These are phyloP conservation scores for Trametes cingulata DNA, from an alignment of 768 basidiomycete genomes.

Conservation along the genomic window DNA sequence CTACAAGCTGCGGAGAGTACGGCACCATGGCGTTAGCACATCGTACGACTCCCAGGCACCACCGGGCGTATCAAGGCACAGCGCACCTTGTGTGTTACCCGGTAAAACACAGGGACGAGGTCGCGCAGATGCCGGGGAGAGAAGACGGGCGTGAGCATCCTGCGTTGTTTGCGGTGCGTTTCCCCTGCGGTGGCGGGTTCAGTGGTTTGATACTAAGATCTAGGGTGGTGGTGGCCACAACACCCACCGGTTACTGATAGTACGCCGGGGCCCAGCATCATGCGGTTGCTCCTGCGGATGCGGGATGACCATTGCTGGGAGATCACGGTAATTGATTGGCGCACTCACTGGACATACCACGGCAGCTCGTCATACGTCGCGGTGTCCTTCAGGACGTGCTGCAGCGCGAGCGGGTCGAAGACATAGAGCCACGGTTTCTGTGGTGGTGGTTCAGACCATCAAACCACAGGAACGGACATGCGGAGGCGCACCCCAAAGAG, in stretches of 20 bases:
- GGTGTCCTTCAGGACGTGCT: constrained; percentile 20
- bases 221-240: not conserved
- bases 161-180: constrained; percentile 26
- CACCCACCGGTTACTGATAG: constrained; percentile 9
- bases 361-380: constrained; percentile 18
- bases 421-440: constrained; percentile 16
- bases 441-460: not conserved
- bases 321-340: too few relatives aligned
- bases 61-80: not conserved
- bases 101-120: constrained; percentile 20
- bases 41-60: too few relatives aligned
- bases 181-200: constrained; percentile 17
- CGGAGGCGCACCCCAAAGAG: constrained; percentile 10
- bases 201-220: not conserved
- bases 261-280: constrained; percentile 15
- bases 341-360: constrained; percentile 10
- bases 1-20: constrained; percentile 18
- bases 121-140: constrained; percentile 15
- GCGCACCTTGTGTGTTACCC: constrained; percentile 15
- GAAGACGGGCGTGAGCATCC: constrained; percentile 23
- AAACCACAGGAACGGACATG: not conserved
- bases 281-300: constrained; percentile 4
- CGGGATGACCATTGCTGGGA: too few relatives aligned
- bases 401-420: constrained; percentile 22
- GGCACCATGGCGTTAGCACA: not conserved